These are phyloP conservation scores for Bolboschoenus planiculmis DNA, from an alignment of 176 grass and related monocot genomes.

Conservation along the genomic window DNA sequence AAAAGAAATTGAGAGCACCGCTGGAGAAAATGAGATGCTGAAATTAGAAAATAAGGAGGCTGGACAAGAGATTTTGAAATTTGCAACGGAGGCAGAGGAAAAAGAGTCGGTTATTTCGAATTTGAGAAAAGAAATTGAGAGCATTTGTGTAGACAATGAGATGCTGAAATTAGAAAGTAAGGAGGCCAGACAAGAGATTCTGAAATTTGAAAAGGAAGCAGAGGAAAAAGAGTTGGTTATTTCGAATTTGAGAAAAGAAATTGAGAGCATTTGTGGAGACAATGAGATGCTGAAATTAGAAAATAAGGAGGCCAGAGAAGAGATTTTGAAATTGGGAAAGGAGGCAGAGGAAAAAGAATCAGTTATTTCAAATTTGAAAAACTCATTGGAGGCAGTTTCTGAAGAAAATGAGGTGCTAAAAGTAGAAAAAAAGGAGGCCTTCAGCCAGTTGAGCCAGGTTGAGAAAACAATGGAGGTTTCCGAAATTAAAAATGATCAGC, in stretches of 20 bases:
- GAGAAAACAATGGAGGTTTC: slow-evolving; percentile 19
- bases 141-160: slow-evolving; percentile 15
- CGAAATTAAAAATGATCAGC: slow-evolving; percentile 3
- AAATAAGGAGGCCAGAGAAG: slow-evolving; percentile 20
- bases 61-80: neutral
- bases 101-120: slow-evolving; percentile 17
- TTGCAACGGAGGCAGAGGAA: neutral
- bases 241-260: slow-evolving; percentile 36
- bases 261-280: slow-evolving; percentile 8
- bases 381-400: slow-evolving; percentile 27
- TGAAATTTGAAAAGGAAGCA: neutral
- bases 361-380: slow-evolving; percentile 26
- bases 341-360: slow-evolving; percentile 1
- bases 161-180: slow-evolving; percentile 9
- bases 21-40: slow-evolving; percentile 4
- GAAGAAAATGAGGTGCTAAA: neutral
- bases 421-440: slow-evolving; percentile 23
- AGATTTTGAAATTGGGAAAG: neutral
- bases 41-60: slow-evolving; percentile 17
- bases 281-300: neutral
- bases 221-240: neutral
- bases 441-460: slow-evolving; percentile 11
- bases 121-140: slow-evolving; percentile 32
- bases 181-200: neutral
- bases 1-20: slow-evolving; percentile 30